phyloP scores from a whole-genome alignment of 2,329 filamentous ascomycete species.

The Tolypocladium amazonense region DNA sequence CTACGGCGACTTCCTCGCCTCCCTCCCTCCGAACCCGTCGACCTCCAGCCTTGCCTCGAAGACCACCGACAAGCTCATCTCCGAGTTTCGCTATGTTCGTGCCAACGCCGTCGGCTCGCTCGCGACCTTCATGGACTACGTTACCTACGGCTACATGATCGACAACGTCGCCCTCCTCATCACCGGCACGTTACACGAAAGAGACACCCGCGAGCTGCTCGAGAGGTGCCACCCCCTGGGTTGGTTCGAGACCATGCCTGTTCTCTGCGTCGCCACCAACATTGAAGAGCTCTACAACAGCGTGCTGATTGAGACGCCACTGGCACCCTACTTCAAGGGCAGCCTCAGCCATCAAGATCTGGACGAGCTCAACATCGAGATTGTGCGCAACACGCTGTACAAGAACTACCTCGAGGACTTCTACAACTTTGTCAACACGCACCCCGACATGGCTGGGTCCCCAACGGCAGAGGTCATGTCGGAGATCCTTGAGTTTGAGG shows the following conservation, averaged over 20 bases:
- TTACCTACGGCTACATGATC: slow-evolving; percentile 99
- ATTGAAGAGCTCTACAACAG: slow-evolving; percentile 99
- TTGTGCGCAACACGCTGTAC: slow-evolving; percentile 95
- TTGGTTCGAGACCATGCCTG: slow-evolving; percentile 98
- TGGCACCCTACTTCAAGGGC: slow-evolving; percentile 96
- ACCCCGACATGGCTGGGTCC: slow-evolving; percentile 76
- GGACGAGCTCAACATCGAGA: slow-evolving; percentile 98
- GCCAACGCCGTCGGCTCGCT: slow-evolving; percentile 87
- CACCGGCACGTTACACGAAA: slow-evolving; percentile 92
- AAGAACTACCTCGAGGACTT: slow-evolving; percentile 99
- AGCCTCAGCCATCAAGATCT: slow-evolving; percentile 92
- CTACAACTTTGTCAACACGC: slow-evolving; percentile 83
- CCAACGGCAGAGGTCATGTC: slow-evolving; percentile 92
- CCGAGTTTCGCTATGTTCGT: slow-evolving; percentile 92
- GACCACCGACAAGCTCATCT: slow-evolving; percentile 95
- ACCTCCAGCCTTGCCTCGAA: slow-evolving; percentile 90
- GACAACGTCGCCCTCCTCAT: slow-evolving; percentile 98
- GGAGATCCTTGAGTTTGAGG: slow-evolving; percentile 93
- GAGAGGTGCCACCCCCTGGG: slow-evolving; percentile 94
- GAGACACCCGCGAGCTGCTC: slow-evolving; percentile 88
- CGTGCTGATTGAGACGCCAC: slow-evolving; percentile 89
- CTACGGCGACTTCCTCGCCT: slow-evolving; percentile 92
- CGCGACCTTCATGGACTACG: slow-evolving; percentile 92
- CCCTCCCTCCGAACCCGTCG: slow-evolving; percentile 90
- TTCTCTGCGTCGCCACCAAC: slow-evolving; percentile 94